Evolutionary conservation across 805 yeast species (phyloP), one percentile per base, ranked within the genome.

Genomic region (Jamesozyma gamospora): DNA sequence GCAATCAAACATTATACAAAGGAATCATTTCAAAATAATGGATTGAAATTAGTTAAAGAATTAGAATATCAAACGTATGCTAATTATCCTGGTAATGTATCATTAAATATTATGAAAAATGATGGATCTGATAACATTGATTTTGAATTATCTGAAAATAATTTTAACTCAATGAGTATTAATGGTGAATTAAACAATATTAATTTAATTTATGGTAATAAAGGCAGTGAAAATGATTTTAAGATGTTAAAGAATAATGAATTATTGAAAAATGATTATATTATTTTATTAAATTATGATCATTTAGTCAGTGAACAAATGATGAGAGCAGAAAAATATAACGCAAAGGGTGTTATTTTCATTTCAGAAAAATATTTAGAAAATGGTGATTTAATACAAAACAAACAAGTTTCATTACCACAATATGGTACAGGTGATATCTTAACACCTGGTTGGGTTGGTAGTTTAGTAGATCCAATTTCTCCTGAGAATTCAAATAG

Each of bases 361-460:
- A 74, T 87, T 13, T 66, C 74, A 34, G 72, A 68, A 30, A 69
- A 71, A 2, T 52, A 46, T 28, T 48, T 43, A 4, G 52, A 51
- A 3, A 55, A 57, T 36, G 56, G 58, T 3, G 60, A 58, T 24
- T 46, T 57, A 1, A 52, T 55, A 4, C 67, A 66, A 45, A 52
- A 54, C 39, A 52, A 54, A 33, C 68, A 80, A 32, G 82, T 78
- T 4, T 82, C 77, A 0, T 58, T 74, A 28, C 69, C 79, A 0
- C 75, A 79, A 41, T 62, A 61, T 39, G 72, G 75, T 41, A 74
- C 90, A 1, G 96, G 96, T 8, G 92, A 87, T 56, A 73, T 86
- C 3, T 55, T 83, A 28, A 71, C 82, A 3, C 94, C 95, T 0
- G 95, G 94, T 2, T 77, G 81, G 78, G 36, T 43, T 18, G 56